Base-by-base conservation (phyloP, 2,329 filamentous ascomycete species). In the Epichloe glyceriae region DNA sequence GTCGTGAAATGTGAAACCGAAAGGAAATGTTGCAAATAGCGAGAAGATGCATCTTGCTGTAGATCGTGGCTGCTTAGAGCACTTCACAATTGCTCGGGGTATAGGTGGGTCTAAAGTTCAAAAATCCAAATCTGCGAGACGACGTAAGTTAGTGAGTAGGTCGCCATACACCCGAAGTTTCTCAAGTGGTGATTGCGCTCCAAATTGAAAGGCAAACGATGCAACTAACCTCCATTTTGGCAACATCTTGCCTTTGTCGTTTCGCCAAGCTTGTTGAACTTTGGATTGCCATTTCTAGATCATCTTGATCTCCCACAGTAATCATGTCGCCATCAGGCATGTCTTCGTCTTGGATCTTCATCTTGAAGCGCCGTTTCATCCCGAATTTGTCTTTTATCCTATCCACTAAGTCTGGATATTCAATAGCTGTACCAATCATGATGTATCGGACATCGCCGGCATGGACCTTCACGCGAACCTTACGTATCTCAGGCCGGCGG, bases 291-390 rank as follows among this genome's bases (percentile, higher is more conserved):
- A 96, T 86, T 47, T 97, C 90, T 55, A 96, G 70, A 70, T 98
- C 93, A 62, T 98, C 93, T 67, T 96, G 88, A 66, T 98, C 93
- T 33, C 86, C 89, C 80, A 98, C 85, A 34, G 91, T 96, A 62
- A 98, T 94, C 86, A 96, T 91, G 62, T 97, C 91, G 3, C 85
- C 86, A 50, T 84, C 75, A 0, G 79, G 78, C 53, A 73, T 67
- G 58, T 88, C 85, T 58, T 97, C 93, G 56, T 94, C 88, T 61
- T 78, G 80, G 59, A 90, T 80, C 73, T 93, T 93, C 68, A 96
- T 84, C 75, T 90, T 94, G 72, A 96, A 91, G 52, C 80, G 80
- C 54, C 83, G 72, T 50, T 78, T 73, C 51, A 96, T 74, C 14
- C 79, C 83, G 62, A 97, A 95, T 69, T 98, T 98, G 55, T 89